Evolutionary conservation across 1,284 basidiomycete species (phyloP).

Genomic region (Lentinus polychrous): DNA sequence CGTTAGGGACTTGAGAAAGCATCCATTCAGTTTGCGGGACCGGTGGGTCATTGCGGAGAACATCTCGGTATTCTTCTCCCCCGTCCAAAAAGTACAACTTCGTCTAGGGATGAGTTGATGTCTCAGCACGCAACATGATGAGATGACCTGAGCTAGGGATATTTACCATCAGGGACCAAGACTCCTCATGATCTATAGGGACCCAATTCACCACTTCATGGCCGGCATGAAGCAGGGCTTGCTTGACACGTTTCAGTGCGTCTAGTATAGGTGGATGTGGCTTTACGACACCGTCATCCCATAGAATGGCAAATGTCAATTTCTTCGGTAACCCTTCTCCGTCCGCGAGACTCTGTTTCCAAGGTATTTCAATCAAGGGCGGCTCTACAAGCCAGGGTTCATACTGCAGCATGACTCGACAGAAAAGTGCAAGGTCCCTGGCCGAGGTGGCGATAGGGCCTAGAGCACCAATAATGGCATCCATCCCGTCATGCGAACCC

Average conservation of each 20-base stretch:
- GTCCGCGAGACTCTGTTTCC: constrained; percentile 35
- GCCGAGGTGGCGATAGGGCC: constrained; percentile 49
- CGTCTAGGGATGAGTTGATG: constrained; percentile 23
- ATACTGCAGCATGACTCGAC: constrained; percentile 40
- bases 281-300: constrained; percentile 47
- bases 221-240: constrained; percentile 40
- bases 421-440: constrained; percentile 47
- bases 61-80: constrained; percentile 38
- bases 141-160: constrained; percentile 6
- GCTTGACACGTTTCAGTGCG: constrained; percentile 37
- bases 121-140: constrained; percentile 11
- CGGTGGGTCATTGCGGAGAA: constrained; percentile 31
- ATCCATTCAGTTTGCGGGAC: constrained; percentile 45
- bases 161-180: constrained; percentile 46
- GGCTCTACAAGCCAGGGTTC: constrained; percentile 53
- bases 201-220: constrained; percentile 47
- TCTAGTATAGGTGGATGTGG: constrained; percentile 48
- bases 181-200: constrained; percentile 37
- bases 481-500: constrained; percentile 49
- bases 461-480: constrained; percentile 43
- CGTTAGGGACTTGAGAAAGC: constrained; percentile 32
- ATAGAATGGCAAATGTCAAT: constrained; percentile 46
- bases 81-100: constrained; percentile 46
- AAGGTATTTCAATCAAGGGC: constrained; percentile 44
- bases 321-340: constrained; percentile 34